Evolutionary conservation across 768 basidiomycete genomes (phyloP).

Genomic region (Punctularia strigosozonata): DNA sequence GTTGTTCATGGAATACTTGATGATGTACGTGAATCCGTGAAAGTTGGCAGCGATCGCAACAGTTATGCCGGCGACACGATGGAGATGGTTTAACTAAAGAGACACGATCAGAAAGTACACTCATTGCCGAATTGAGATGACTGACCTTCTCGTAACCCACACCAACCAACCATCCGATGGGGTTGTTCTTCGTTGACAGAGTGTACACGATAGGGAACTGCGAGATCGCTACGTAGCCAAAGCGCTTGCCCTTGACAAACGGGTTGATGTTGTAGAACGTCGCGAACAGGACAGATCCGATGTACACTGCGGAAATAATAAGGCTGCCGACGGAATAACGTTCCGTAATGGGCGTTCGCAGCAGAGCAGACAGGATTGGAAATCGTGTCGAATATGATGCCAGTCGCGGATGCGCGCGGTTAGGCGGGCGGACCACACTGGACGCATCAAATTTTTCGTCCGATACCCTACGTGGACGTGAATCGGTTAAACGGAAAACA

Average conservation of each 20-base stretch:
- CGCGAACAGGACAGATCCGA: constrained; percentile 21
- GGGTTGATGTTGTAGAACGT: constrained; percentile 22
- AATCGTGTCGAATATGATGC: background rate
- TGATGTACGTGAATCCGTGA: constrained; percentile 26
- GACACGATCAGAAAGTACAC: background rate
- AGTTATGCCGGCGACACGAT: constrained; percentile 38
- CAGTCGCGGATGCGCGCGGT: background rate
- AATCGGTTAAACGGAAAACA: too few species aligned
- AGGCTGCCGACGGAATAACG: constrained; percentile 27
- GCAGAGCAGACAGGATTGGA: background rate
- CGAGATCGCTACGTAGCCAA: constrained; percentile 26
- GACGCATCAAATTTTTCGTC: background rate
- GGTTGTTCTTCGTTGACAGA: constrained; percentile 39
- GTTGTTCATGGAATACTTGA: background rate
- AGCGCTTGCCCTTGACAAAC: constrained; percentile 21
- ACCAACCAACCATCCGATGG: constrained; percentile 26
- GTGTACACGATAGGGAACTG: constrained; percentile 33
- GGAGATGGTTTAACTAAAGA: constrained; percentile 37
- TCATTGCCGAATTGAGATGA: too few species aligned
- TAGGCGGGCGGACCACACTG: background rate
- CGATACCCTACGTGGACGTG: background rate
- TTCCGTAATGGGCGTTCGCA: constrained; percentile 15
- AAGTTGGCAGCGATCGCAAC: constrained; percentile 28
- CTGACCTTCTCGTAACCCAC: constrained; percentile 37
- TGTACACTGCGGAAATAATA: constrained; percentile 24